Evolutionary conservation across 352 stramenopile genomes (phyloP), one percentile per base, ranked within the genome.

Genomic region (Poterioochromonas sp.): DNA sequence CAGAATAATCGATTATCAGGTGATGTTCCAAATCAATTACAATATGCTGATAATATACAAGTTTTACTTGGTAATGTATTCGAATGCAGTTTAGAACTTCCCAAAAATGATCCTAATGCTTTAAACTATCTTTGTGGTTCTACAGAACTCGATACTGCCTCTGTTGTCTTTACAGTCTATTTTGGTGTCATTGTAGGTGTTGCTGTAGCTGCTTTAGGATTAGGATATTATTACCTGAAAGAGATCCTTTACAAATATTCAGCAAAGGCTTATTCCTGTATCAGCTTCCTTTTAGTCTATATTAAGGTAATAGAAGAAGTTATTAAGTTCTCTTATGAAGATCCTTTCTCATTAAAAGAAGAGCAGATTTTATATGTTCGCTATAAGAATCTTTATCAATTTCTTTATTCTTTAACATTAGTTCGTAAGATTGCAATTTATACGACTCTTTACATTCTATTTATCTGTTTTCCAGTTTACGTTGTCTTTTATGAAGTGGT

Each of bases 11-110:
- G 40, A 39, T 74, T 74, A 53, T 74, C 65, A 29, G 65, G 65
- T n/a, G 0, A 39, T 0, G 0, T 74, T 26, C 65, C 65, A 1
- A 29, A 39, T 8, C 5, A 1, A 29, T n/a, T 74, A n/a, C 1
- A 18, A 26, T 26, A 74, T 35, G 65, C 40, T 18, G 1, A 39
- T 1, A 74, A 54, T 35, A 35, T 74, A 8, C 51, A 74, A 39
- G 40, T 74, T 37, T n/a, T 74, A 3, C 8, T 26, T n/a, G 65
- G 65, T 39, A 74, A 74, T 39, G 1, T 74, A 18, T 74, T 74
- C 40, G 11, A 3, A 15, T 74, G 65, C 40, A 11, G 2, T 39
- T 5, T 43, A 47, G n/a, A n/a, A n/a, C 37, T 73, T 8, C 39
- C 65, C 11, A 37, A 15, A 54, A 34, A 74, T 54, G 65, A 74